phyloP scores from a whole-genome alignment of 176 grass and related monocot species.

The Thinopyrum elongatum region DNA sequence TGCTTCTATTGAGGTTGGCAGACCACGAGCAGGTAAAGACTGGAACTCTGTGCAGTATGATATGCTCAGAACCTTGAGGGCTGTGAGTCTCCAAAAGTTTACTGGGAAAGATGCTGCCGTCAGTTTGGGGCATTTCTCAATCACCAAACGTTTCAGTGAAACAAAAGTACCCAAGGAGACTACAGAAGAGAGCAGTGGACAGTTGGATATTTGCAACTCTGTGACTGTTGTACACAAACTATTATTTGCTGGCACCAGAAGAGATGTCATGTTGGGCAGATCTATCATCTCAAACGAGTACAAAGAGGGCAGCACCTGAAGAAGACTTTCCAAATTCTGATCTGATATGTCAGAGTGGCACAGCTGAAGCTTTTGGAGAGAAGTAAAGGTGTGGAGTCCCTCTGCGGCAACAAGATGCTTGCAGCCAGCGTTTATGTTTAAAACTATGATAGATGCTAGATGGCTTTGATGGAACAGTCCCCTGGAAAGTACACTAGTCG shows the following conservation, averaged over 20 bases:
- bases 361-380: neutral
- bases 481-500: neutral
- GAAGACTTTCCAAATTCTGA: neutral
- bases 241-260: neutral
- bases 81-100: neutral
- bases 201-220: neutral
- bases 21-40: neutral
- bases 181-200: neutral
- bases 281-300: slow-evolving; percentile 10
- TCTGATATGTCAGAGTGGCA: neutral
- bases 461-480: neutral
- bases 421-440: slow-evolving; percentile 4
- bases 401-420: neutral
- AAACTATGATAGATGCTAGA: neutral
- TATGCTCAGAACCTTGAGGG: slow-evolving; percentile 22
- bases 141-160: slow-evolving; percentile 15
- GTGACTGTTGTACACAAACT: neutral
- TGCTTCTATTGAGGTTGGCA: slow-evolving; percentile 4
- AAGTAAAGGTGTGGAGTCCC: neutral
- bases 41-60: neutral
- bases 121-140: slow-evolving; percentile 18
- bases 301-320: neutral
- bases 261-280: slow-evolving; percentile 12
- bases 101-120: slow-evolving; percentile 6
- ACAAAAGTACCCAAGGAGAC: neutral